These are phyloP conservation scores for Metschnikowia colocasiae DNA, from an alignment of 805 yeast species.

Conservation along the genomic window DNA sequence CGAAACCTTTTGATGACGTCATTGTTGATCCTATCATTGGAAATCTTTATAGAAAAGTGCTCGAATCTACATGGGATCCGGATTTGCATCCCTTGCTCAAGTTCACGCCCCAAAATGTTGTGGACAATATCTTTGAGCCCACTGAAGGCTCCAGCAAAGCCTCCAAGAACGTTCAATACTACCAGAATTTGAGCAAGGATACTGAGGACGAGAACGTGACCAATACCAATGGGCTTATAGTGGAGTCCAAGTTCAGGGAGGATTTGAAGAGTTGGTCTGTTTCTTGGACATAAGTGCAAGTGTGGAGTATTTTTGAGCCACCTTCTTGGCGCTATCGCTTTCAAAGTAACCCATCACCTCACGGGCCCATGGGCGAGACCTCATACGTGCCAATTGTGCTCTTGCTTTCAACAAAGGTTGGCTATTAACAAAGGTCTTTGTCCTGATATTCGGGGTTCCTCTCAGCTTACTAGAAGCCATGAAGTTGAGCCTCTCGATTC, in stretches of 20 bases:
- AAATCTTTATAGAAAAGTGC: conserved; percentile 48
- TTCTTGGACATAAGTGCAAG: conserved; percentile 14
- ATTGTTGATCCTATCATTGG: conserved; percentile 50
- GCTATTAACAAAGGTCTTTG: conserved; percentile 5
- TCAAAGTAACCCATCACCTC: conserved; percentile 10
- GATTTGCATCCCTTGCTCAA: conserved; percentile 44
- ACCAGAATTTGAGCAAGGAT: conserved; percentile 18
- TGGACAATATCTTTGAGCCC: conserved; percentile 67
- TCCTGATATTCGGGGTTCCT: neutral
- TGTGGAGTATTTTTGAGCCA: neutral
- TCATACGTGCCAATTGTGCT: conserved; percentile 11
- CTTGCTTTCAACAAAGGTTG: conserved; percentile 13
- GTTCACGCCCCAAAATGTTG: conserved; percentile 63
- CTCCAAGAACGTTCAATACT: conserved; percentile 19
- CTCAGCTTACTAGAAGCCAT: neutral
- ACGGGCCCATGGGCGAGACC: conserved; percentile 10
- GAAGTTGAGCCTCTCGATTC: neutral
- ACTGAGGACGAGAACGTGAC: conserved; percentile 22
- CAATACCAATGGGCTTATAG: conserved; percentile 37
- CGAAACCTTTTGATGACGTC: conserved; percentile 17
- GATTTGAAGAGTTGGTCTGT: conserved; percentile 37
- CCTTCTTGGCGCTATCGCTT: conserved; percentile 4
- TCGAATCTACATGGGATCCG: conserved; percentile 62
- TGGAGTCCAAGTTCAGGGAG: conserved; percentile 37
- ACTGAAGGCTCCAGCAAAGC: conserved; percentile 16